Percentiles rank a stretch among this genome's conserved stretches.
phyloP scores from a whole-genome alignment of 129 eudicot species.

The Kitagawia praeruptora region DNA sequence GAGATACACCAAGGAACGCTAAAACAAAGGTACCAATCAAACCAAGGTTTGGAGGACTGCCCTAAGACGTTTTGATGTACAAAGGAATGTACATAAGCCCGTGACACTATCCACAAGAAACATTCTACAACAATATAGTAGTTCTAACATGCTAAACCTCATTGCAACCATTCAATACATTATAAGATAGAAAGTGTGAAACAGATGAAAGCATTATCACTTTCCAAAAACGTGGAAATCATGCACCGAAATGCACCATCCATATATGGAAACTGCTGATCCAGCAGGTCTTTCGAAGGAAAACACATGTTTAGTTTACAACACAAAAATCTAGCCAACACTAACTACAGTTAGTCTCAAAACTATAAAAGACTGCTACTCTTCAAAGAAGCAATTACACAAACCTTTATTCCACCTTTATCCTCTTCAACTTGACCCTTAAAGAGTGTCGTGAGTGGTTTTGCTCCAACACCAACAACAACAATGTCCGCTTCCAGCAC shows the following conservation, averaged over 20 bases:
- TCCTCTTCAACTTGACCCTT: slow-evolving; percentile 98
- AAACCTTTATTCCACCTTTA: slow-evolving; percentile 97
- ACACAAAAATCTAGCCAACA: background rate
- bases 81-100: background rate
- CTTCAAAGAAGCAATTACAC: slow-evolving; percentile 10
- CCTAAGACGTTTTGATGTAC: background rate
- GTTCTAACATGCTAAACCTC: background rate
- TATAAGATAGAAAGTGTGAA: background rate
- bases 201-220: background rate
- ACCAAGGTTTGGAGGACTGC: background rate
- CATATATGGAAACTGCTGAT: background rate
- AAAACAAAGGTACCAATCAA: background rate
- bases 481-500: slow-evolving; percentile 94
- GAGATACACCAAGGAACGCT: background rate
- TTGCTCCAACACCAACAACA: slow-evolving; percentile 94
- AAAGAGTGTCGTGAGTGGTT: slow-evolving; percentile 72
- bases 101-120: background rate
- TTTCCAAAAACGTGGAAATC: background rate
- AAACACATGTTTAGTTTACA: background rate
- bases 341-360: background rate
- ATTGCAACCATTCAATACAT: background rate
- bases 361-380: background rate
- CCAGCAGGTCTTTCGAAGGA: background rate
- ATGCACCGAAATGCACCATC: background rate
- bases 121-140: background rate